A percentile compares a stretch with the other conserved stretches of the same genome.
phyloP scores from a whole-genome alignment of 169 alveolate species.

The Miamiensis avidus region DNA sequence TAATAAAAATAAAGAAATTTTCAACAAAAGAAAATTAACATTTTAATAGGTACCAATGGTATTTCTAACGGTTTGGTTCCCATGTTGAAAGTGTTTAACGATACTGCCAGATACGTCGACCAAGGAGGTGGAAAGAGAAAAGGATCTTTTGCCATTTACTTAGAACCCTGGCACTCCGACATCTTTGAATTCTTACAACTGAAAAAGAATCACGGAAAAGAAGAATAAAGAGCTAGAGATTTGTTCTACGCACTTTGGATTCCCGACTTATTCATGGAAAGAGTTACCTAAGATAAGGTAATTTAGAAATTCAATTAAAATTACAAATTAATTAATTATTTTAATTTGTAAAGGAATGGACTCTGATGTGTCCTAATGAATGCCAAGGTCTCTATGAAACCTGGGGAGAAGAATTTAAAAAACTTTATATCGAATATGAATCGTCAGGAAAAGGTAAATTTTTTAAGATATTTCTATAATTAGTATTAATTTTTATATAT shows the following conservation, averaged over 20 bases:
- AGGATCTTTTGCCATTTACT: constrained; percentile 97
- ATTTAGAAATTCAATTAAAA: too few species aligned
- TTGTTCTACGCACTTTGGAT: constrained; percentile 99
- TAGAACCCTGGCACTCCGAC: constrained; percentile 99
- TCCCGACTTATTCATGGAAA: constrained; percentile 98
- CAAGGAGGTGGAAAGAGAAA: constrained; percentile 97
- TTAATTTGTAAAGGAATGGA: constrained; percentile 81
- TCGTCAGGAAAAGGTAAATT: constrained; percentile 51
- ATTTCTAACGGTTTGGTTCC: constrained; percentile 98
- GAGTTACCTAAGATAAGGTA: constrained; percentile 92
- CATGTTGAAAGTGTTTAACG: constrained; percentile 96
- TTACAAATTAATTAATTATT: too few species aligned
- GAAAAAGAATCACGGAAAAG: constrained; percentile 97
- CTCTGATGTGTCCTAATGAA: constrained; percentile 99
- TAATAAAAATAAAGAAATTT: too few species aligned
- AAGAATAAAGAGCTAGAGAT: constrained; percentile 97
- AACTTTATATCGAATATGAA: constrained; percentile 90
- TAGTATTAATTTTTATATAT: constrained; percentile 14
- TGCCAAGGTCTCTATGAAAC: constrained; percentile 94
- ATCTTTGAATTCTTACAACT: constrained; percentile 94
- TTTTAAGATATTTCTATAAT: neutral
- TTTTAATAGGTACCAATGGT: constrained; percentile 99
- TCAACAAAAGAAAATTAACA: too few species aligned
- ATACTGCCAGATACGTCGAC: constrained; percentile 94
- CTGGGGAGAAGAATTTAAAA: constrained; percentile 96